These are phyloP conservation scores for Exophiala phaeomuriformis DNA, from an alignment of 2,329 filamentous ascomycete species.

Conservation along the genomic window DNA sequence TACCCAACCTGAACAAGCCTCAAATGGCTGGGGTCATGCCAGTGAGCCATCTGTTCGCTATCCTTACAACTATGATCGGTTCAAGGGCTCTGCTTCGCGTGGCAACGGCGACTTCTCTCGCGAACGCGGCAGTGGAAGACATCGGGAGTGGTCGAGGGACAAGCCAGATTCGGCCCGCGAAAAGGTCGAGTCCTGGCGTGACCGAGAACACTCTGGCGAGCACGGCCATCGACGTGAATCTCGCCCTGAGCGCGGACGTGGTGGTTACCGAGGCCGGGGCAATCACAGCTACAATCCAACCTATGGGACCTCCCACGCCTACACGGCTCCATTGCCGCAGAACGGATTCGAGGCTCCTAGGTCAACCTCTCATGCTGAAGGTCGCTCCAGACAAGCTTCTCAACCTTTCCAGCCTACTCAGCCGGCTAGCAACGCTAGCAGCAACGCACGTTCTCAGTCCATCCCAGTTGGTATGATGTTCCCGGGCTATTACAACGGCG, in stretches of 20 bases:
- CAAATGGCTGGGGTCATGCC: slow-evolving; percentile 2
- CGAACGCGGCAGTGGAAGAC: slow-evolving; percentile 17
- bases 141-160: slow-evolving; percentile 28
- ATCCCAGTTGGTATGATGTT: slow-evolving; percentile 41
- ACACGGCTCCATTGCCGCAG: slow-evolving; percentile 36
- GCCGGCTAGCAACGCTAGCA: slow-evolving; percentile 32
- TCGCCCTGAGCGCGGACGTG: slow-evolving; percentile 34
- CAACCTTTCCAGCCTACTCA: slow-evolving; percentile 27
- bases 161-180: slow-evolving; percentile 29
- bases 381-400: slow-evolving; percentile 34
- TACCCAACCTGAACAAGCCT: slow-evolving; percentile 10
- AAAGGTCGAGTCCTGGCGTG: slow-evolving; percentile 29
- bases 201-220: slow-evolving; percentile 35
- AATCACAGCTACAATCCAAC: slow-evolving; percentile 34
- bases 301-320: slow-evolving; percentile 30
- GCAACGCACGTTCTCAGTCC: slow-evolving; percentile 54
- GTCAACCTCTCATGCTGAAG: slow-evolving; percentile 36
- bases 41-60: slow-evolving; percentile 12
- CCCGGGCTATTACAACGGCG: slow-evolving; percentile 28
- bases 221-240: slow-evolving; percentile 32
- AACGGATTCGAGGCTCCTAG: slow-evolving; percentile 37
- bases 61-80: slow-evolving; percentile 8
- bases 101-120: slow-evolving; percentile 15
- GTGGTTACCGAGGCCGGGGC: slow-evolving; percentile 38
- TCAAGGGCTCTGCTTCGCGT: slow-evolving; percentile 13